Evolutionary conservation across 2,329 filamentous ascomycete species (phyloP).

Genomic region (Plectosphaerella plurivora): DNA sequence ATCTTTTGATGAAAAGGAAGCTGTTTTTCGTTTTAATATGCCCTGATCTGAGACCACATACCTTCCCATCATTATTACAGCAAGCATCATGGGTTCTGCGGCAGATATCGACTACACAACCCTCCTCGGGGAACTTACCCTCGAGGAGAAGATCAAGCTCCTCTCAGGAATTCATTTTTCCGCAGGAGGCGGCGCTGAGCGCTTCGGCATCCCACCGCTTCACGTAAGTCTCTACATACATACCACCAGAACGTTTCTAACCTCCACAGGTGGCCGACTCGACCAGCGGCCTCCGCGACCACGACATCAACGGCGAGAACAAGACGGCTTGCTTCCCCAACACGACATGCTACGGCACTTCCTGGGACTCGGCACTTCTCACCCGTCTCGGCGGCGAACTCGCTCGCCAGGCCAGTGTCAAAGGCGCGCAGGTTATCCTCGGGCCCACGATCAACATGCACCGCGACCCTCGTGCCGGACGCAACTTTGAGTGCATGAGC

Average conservation of each 20-base stretch:
- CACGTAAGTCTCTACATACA: not conserved
- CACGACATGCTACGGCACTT: slow-evolving; percentile 17
- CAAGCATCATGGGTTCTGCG: too few species aligned
- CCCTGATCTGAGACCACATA: too few species aligned
- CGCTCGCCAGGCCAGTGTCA: slow-evolving; percentile 27
- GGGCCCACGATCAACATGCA: slow-evolving; percentile 53
- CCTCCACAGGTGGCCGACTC: slow-evolving; percentile 10
- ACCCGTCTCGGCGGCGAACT: slow-evolving; percentile 8
- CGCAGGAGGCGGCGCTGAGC: slow-evolving; percentile 9
- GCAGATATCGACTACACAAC: too few species aligned
- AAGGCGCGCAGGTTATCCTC: slow-evolving; percentile 68
- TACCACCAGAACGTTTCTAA: not conserved
- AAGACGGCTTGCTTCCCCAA: slow-evolving; percentile 20
- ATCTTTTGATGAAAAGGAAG: too few species aligned
- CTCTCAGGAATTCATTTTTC: slow-evolving; percentile 12
- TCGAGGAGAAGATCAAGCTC: slow-evolving; percentile 9
- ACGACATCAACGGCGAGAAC: slow-evolving; percentile 7
- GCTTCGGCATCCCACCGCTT: slow-evolving; percentile 10
- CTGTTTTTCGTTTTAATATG: too few species aligned
- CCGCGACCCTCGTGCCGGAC: slow-evolving; percentile 33
- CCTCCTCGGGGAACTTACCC: too few species aligned
- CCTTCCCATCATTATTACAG: too few species aligned
- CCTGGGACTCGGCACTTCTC: slow-evolving; percentile 13
- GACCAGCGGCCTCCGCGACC: slow-evolving; percentile 11
- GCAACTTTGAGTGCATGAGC: slow-evolving; percentile 37